Evolutionary conservation across 2,329 filamentous ascomycete genomes (phyloP), one percentile per base, ranked within the genome.

Genomic region (Sporothrix sp.): DNA sequence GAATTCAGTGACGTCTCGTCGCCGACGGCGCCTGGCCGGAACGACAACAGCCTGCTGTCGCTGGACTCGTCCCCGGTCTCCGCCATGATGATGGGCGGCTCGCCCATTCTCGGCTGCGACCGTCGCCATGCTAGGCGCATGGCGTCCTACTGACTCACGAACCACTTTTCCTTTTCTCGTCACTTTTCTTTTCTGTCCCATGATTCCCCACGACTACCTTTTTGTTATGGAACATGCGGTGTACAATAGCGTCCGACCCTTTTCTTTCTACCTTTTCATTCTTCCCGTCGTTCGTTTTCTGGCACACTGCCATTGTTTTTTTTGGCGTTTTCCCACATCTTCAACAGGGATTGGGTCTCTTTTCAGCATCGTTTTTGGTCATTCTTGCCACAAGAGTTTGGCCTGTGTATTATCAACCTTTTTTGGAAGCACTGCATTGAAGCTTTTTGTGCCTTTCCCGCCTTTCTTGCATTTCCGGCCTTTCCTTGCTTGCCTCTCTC

Each of bases 51-150:
- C 43, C 43, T 45, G 42, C 43, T 45, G 43, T 65, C 52, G 14
- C 16, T 48, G 25, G 25, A 35, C 21, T 32, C 55, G 60, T 66
- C 54, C 62, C 69, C 53, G 61, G 70, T 53, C 61, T 71, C 48
- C 37, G 64, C 68, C 53, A 70, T 72, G 65, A 72, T 70, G 59
- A 58, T 68, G 7, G 66, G 64, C 25, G 65, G 62, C 30, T 71
- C 65, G 42, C 66, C 68, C 32, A 65, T 68, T 51, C 65, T 73
- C 27, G 70, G 71, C 52, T 65, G 63, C 48, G 75, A 80, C 57
- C 72, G 77, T 60, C 69, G 71, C 51, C 71, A 74, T 58, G 68
- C 73, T 57, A 73, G 79, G 60, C 78, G 81, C 48, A 79, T 83
- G 75, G 79, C 75, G 47, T 84, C 81, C 10, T 84, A 81, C 63